phyloP scores from a whole-genome alignment of 2,329 filamentous ascomycete genomes.

The Botrytis medusae region DNA sequence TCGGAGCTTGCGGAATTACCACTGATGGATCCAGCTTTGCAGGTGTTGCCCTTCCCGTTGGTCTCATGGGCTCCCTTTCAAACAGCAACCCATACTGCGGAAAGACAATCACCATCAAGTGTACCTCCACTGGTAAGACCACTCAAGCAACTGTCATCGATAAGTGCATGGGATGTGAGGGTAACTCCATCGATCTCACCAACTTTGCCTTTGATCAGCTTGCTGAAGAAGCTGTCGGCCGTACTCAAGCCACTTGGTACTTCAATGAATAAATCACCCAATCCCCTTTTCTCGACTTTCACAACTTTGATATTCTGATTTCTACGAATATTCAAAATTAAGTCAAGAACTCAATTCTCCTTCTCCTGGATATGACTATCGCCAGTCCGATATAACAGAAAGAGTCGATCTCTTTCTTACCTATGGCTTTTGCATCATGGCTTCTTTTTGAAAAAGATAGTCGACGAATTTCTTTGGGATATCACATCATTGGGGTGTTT shows the following conservation, averaged over 20 bases:
- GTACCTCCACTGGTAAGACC: slow-evolving; percentile 59
- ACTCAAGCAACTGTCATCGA: slow-evolving; percentile 63
- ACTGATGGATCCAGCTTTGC: slow-evolving; percentile 56
- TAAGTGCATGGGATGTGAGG: slow-evolving; percentile 70
- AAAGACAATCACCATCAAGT: slow-evolving; percentile 65
- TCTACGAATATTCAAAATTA: slow-evolving; percentile 2
- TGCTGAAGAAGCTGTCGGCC: slow-evolving; percentile 47
- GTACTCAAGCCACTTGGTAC: slow-evolving; percentile 47
- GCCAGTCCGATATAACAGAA: slow-evolving; percentile 5
- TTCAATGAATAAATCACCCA: slow-evolving; percentile 41
- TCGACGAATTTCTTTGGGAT: slow-evolving; percentile 17
- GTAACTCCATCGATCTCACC: slow-evolving; percentile 59
- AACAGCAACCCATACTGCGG: slow-evolving; percentile 72
- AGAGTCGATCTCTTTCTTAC: slow-evolving; percentile 14
- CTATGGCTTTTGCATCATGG: slow-evolving; percentile 15
- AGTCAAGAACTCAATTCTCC: slow-evolving; percentile 8
- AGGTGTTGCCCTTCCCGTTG: slow-evolving; percentile 68
- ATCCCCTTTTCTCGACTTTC: not conserved
- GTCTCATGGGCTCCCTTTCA: slow-evolving; percentile 61
- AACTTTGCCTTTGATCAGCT: slow-evolving; percentile 42
- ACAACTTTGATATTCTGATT: not conserved
- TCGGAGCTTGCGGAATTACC: slow-evolving; percentile 67
- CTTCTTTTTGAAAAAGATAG: slow-evolving; percentile 19
- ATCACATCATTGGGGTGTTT: slow-evolving; percentile 7
- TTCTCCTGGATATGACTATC: slow-evolving; percentile 14